Base-by-base conservation (phyloP, 805 yeast genomes). In the Kodamaea neixiangensis region DNA sequence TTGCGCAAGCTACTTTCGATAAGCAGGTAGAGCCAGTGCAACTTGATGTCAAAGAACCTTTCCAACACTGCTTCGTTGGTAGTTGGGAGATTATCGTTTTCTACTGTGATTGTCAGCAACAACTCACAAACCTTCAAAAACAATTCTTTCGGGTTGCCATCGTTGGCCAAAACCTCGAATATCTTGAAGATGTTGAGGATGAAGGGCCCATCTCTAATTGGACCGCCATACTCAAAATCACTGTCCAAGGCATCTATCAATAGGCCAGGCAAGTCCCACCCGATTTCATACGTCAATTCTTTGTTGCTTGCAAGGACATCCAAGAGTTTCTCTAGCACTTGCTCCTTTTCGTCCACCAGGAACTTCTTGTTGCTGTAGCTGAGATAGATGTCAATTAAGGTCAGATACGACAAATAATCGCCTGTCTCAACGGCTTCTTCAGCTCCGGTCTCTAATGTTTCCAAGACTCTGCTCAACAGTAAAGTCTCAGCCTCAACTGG, bases 181-280 rank as follows among this genome's bases (percentile, higher is more conserved):
- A 82, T 64, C 51, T 71, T 73, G 64, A 82, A 62, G 7, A 78
- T 60, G 2, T 56, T 53, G 60, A 63, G 59, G 39, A 76, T 65
- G 51, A 75, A 64, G 46, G 79, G 76, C n/a, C 75, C 65, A 21
- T 61, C 51, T 41, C 80, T 62, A 53, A 78, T 53, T 4, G 59
- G 46, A 21, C 56, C 60, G 2, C 53, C 21, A 44, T 68, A 60
- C 45, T 68, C 58, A 44, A 51, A 62, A 54, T 58, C 69, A 50
- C 62, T 69, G 54, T 71, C 82, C 59, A 86, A 63, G 63, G 77
- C 87, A 7, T 75, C 73, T 42, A 89, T 60, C 5, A 92, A 57
- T 46, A 88, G 67, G 29, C 77, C 78, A 0, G 97, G 97, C n/a
- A 92, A 63, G 65, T 92, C 97, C 97, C 97, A 92, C 1, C 96